Evolutionary conservation across 805 yeast species (phyloP).

Genomic region (Hanseniaspora thailandica): DNA sequence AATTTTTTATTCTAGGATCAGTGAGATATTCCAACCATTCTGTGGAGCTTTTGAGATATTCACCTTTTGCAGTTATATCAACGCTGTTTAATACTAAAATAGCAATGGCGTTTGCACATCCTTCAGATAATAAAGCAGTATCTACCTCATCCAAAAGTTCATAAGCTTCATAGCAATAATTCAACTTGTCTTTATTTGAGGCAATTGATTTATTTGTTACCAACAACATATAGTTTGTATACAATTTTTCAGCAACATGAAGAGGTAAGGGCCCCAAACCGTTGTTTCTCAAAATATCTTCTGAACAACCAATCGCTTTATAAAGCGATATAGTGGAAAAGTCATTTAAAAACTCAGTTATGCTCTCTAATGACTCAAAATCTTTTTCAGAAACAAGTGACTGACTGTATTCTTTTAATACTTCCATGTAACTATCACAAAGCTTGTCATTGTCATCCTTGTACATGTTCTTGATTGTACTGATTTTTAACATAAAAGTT

Average conservation of each 20-base stretch:
- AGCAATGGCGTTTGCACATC: slow-evolving; percentile 27
- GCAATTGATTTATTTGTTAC: slow-evolving; percentile 23
- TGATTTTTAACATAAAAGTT: slow-evolving; percentile 25
- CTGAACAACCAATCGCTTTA: slow-evolving; percentile 28
- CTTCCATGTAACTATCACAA: slow-evolving; percentile 13
- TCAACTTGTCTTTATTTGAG: slow-evolving; percentile 20
- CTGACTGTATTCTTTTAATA: slow-evolving; percentile 24
- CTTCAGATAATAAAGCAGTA: slow-evolving; percentile 27
- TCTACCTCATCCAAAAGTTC: no score
- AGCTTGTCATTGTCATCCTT: background rate
- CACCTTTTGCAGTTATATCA: slow-evolving; percentile 24
- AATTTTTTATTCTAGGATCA: background rate
- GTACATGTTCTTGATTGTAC: slow-evolving; percentile 19
- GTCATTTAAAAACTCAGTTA: slow-evolving; percentile 25
- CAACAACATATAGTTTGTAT: slow-evolving; percentile 23
- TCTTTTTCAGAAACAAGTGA: slow-evolving; percentile 28
- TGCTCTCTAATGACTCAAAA: slow-evolving; percentile 19
- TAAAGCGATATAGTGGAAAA: slow-evolving; percentile 22
- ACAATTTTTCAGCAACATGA: slow-evolving; percentile 17
- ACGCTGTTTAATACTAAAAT: slow-evolving; percentile 34
- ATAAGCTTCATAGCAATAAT: no score
- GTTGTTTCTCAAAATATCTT: slow-evolving; percentile 29
- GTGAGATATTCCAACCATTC: slow-evolving; percentile 24
- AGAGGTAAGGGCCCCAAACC: no score
- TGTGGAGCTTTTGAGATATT: slow-evolving; percentile 20